These are phyloP conservation scores for Pleurotus sapidus DNA, from an alignment of 768 basidiomycete genomes.

Conservation along the genomic window DNA sequence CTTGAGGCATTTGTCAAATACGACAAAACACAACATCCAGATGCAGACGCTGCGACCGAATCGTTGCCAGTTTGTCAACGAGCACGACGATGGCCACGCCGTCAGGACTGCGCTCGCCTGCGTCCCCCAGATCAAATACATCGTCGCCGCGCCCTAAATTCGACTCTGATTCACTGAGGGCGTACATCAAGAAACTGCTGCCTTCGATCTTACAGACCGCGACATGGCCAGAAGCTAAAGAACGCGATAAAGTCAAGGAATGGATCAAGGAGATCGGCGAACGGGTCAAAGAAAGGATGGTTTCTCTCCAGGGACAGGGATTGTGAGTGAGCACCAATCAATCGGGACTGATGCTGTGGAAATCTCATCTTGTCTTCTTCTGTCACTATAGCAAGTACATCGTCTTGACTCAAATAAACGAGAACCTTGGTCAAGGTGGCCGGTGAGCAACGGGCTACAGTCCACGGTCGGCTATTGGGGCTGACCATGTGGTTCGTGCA, in stretches of 20 bases:
- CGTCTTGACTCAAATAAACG: slow-evolving; percentile 80
- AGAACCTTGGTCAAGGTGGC: slow-evolving; percentile 83
- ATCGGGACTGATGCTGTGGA: slow-evolving; percentile 8
- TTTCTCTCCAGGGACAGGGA: slow-evolving; percentile 76
- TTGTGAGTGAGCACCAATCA: slow-evolving; percentile 54
- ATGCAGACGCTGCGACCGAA: no score
- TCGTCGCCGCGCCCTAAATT: slow-evolving; percentile 60
- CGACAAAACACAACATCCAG: neutral
- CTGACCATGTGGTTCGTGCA: slow-evolving; percentile 22
- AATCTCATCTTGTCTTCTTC: slow-evolving; percentile 11
- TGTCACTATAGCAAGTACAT: slow-evolving; percentile 68
- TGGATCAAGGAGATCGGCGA: slow-evolving; percentile 87
- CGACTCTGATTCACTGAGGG: slow-evolving; percentile 68
- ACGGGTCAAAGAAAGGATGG: slow-evolving; percentile 82
- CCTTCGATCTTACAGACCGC: slow-evolving; percentile 62
- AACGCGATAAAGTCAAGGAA: slow-evolving; percentile 64
- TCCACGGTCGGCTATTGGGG: neutral
- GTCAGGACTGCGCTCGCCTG: slow-evolving; percentile 58
- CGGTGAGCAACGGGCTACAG: slow-evolving; percentile 46
- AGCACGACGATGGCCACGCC: slow-evolving; percentile 19
- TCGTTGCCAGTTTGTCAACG: neutral
- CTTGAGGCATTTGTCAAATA: slow-evolving; percentile 2
- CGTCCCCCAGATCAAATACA: slow-evolving; percentile 58
- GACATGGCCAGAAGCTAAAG: slow-evolving; percentile 66
- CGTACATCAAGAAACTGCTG: slow-evolving; percentile 82